Base-by-base conservation (phyloP, 306 rosid species). In the Casuarina cunninghamiana region DNA sequence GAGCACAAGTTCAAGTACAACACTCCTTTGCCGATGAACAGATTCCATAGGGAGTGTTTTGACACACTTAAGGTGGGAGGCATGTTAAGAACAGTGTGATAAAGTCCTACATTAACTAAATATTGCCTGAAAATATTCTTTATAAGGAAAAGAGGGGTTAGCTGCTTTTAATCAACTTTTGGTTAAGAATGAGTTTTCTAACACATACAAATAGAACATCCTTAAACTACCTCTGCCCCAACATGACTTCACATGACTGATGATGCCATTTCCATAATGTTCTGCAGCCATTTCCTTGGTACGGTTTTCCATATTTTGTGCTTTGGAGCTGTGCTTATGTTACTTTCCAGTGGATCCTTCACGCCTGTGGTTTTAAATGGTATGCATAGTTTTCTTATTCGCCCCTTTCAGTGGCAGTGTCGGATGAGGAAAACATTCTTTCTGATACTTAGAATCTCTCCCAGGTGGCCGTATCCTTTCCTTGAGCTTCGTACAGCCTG, bases 381-480 rank as follows among this genome's bases (percentile, higher is more conserved):
- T 88, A 81, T 2, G 67, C 50, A 72, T 69, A 46, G 13, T 49
- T 38, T n/a, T 2, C 26, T 39, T 45, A 7, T 68, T 10, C n/a
- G 17, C 35, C 42, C 46, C 9, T 68, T 4, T 73, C 50, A 1
- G 7, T 51, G 41, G 1, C 51, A 38, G 45, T 65, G 32, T 65
- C 39, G 49, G 26, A 38, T 15, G 9, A 16, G 11, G 3, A 16
- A 41, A 66, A 42, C n/a, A 66, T 42, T 3, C 38, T 2, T 44
- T 3, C 11, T 48, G 51, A 41, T 43, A 42, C 42, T 66, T 66
- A 41, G 50, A 58, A 16, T 53, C 49, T 78, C 45, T 44, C 72
- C 10, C 81, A 88, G 91, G 91, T 88, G 91, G 91, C 98, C 98
- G 5, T 94, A 94, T 84, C 96, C 98, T 48, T 93, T 93, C 80